Evolutionary conservation across 352 stramenopile genomes (phyloP).

Genomic region (Thalassiosira mediterranea): DNA sequence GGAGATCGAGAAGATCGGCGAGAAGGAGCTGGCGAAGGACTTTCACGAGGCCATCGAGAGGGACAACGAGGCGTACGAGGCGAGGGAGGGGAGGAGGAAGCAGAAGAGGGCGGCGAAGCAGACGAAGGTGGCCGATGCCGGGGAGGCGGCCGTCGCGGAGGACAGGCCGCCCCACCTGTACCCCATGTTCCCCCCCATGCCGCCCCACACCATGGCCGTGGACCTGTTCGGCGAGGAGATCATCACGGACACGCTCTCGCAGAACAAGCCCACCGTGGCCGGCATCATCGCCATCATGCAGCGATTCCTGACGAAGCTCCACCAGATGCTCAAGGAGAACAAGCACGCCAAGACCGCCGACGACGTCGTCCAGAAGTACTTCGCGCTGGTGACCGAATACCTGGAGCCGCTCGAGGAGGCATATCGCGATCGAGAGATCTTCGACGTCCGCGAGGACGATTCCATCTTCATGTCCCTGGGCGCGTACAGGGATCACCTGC

Average conservation of each 20-base stretch:
- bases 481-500: conserved; percentile 70
- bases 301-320: conserved; percentile 53
- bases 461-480: conserved; percentile 76
- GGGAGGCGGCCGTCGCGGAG: neutral
- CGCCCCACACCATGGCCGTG: conserved; percentile 26
- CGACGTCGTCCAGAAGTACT: conserved; percentile 53
- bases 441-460: conserved; percentile 68
- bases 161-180: conserved; percentile 15
- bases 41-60: conserved; percentile 20
- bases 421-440: conserved; percentile 64
- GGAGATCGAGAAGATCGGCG: conserved; percentile 11
- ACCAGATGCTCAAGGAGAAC: conserved; percentile 44
- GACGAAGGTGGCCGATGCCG: conserved; percentile 6
- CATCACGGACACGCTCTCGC: conserved; percentile 45
- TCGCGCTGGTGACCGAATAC: conserved; percentile 45
- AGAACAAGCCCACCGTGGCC: conserved; percentile 64
- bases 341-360: conserved; percentile 13
- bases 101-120: conserved; percentile 11
- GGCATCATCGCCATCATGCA: conserved; percentile 60
- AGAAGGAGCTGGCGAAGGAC: conserved; percentile 24
- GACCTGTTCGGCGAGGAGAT: conserved; percentile 23
- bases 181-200: conserved; percentile 26
- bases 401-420: conserved; percentile 58
- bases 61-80: conserved; percentile 7
- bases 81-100: conserved; percentile 16